These are phyloP conservation scores for Populus simonii DNA, from an alignment of 345 rosid genomes.

Conservation along the genomic window DNA sequence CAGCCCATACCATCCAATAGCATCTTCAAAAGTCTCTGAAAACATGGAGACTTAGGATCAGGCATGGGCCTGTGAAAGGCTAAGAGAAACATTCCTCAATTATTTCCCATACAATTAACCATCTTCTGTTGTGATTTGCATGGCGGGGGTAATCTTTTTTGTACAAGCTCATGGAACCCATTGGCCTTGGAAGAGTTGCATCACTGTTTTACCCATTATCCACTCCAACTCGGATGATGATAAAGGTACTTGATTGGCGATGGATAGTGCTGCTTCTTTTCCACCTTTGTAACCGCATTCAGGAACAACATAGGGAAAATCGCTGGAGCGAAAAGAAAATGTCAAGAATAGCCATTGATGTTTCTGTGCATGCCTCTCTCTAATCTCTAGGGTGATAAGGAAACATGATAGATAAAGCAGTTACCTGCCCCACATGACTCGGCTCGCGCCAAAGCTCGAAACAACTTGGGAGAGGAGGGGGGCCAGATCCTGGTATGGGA, in stretches of 20 bases:
- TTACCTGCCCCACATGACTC: constrained; percentile 96
- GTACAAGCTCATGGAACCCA: constrained; percentile 40
- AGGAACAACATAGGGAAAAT: constrained; percentile 79
- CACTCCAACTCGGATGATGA: constrained; percentile 65
- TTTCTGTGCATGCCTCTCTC: neutral
- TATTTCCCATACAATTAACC: no score
- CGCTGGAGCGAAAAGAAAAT: constrained; percentile 46
- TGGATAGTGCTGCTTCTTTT: constrained; percentile 55
- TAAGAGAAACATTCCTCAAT: no score
- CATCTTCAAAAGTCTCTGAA: no score
- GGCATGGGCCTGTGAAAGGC: no score
- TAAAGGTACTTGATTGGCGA: constrained; percentile 49
- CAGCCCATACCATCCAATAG: no score
- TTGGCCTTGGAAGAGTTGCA: constrained; percentile 56
- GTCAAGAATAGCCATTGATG: neutral
- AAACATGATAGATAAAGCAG: neutral
- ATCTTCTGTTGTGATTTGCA: no score
- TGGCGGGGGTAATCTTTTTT: neutral
- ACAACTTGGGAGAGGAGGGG: constrained; percentile 56
- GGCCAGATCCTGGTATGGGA: constrained; percentile 63
- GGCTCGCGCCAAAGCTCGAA: constrained; percentile 62
- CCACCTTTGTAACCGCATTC: constrained; percentile 81
- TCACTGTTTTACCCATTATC: constrained; percentile 67
- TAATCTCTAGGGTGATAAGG: neutral
- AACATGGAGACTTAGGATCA: no score